Base-by-base conservation (phyloP, 1,139 yeast species). In the Magnusiomyces suaveolens region DNA sequence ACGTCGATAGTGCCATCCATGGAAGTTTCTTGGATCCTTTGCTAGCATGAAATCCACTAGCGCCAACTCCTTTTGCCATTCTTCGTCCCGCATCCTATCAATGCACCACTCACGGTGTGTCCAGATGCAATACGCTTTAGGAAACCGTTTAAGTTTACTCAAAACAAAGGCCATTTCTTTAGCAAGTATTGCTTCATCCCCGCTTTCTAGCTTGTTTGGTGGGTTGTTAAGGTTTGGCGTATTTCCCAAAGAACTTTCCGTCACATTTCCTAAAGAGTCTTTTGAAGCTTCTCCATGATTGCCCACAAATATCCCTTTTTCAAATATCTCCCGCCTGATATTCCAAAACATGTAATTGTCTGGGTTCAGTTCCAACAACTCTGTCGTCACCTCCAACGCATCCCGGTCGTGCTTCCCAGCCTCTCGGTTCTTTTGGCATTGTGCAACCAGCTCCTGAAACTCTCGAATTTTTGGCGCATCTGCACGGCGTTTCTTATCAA, bases 111-210 rank as follows among this genome's bases (percentile, higher is more conserved):
- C 72, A 36, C 99, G 76, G 67, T 92, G 97, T 64, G 84, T 86
- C 97, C 97, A 92, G 21, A 92, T 83, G 96, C 97, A 90, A 67
- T 92, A 92, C 43, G 90, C 87, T 67, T 92, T 92, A 1, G 99
- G 98, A 60, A 71, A 83, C 56, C 76, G 69, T 56, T 79, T 79
- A 63, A 92, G 71, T 60, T 82, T 77, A 0, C 70, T 69, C 72
- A 84, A 75, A 0, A 83, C 75, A 63, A 87, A 80, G 41, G 71
- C 64, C 52, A 92, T 72, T 62, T 92, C 98, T 2, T 73, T 69
- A 6, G 73, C 26, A 77, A 65, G 10, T 67, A 66, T 57, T 70
- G 72, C 12, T 60, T 57, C 10, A 29, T 29, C 33, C 6, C 33
- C 33, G 12, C 18, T 10, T 16, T 36, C 16, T 69, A n/a, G 36